Evolutionary conservation across 768 basidiomycete genomes (phyloP), one percentile per base, ranked within the genome.

Genomic region (Dacryopinax spathularia): DNA sequence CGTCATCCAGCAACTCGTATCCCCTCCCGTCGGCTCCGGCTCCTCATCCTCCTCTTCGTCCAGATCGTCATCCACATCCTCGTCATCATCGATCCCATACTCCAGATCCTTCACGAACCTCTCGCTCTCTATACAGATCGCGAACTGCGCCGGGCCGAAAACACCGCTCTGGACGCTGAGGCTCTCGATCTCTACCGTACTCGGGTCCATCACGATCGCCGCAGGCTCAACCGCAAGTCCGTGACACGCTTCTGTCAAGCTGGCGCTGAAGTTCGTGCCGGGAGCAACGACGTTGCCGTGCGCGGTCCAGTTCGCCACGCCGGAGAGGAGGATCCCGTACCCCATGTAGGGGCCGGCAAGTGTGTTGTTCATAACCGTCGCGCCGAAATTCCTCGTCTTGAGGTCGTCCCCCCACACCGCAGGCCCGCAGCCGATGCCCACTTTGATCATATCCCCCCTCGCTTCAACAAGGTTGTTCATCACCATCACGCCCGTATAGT

Each of bases 371-470:
- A 56, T 56, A 22, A 56, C 48, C 13, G 13, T 29, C 10, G 48
- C 48, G 48, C 48, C 48, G 31, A 56, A 56, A 29, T 56, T 56
- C 25, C 48, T 22, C 22, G 48, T 56, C 48, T 9, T 29, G 5
- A 56, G 48, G 48, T 56, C 48, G 48, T 56, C 48, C 25, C 48
- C 48, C 48, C 48, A 56, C 29, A 56, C 48, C 3, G 48, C 48
- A 9, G 48, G 48, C 5, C 48, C 48, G 20, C 48, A 56, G 13
- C 48, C 48, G 29, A 56, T 56, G 5, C 25, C 48, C 15, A 56
- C 48, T 29, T 56, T 56, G 48, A 56, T 56, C 48, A 56, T 56
- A 22, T 56, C 48, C 9, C 48, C 48, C 15, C 48, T 22, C 48
- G 48, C 48, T 10, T 56, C 48, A 15, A 56, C 25, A 13, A 29